Evolutionary conservation across 345 rosid genomes (phyloP), one percentile per base, ranked within the genome.

Genomic region (Citrus reticulata): DNA sequence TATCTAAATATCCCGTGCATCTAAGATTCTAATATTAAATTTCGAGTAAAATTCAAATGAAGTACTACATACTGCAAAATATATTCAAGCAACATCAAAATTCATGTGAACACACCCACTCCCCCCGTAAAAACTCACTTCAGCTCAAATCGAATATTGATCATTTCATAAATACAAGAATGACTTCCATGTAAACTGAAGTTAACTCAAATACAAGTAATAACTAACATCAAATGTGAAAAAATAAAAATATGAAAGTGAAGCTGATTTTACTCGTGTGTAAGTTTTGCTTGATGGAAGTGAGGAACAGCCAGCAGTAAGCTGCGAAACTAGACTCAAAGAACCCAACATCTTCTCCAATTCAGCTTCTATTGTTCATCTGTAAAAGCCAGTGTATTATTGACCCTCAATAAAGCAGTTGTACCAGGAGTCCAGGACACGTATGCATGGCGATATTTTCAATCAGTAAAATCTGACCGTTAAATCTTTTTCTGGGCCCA

Each of bases 331-430:
- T 29, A 83, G 71, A 77, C 79, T 51, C 37, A 46, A 62, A 65
- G 83, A 80, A 70, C 71, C 70, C 25, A 75, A 66, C 90, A 85
- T 84, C 76, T 78, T 76, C 63, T 10, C 66, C 74, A 79, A 58
- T 46, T 74, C 76, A 73, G 78, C 70, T 63, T 32, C 68, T 83
- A 76, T 40, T 30, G 46, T 68, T 75, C 84, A 76, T 80, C 79
- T 40, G 71, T 30, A 22, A 46, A 46, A 27, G 46, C 20, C 20
- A 10, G 22, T 39, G 30, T 30, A 4, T 17, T 58, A 49, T 75
- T 63, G n/a, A 64, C 46, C 69, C 51, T 40, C 64, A 55, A 13
- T 14, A 46, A 29, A 20, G 64, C 58, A 66, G 35, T 8, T 49
- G 34, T 37, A 35, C 34, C 24, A 24, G 24, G 24, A 24, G 24